phyloP scores from a whole-genome alignment of 306 rosid species.

The Gleditsia sinensis region DNA sequence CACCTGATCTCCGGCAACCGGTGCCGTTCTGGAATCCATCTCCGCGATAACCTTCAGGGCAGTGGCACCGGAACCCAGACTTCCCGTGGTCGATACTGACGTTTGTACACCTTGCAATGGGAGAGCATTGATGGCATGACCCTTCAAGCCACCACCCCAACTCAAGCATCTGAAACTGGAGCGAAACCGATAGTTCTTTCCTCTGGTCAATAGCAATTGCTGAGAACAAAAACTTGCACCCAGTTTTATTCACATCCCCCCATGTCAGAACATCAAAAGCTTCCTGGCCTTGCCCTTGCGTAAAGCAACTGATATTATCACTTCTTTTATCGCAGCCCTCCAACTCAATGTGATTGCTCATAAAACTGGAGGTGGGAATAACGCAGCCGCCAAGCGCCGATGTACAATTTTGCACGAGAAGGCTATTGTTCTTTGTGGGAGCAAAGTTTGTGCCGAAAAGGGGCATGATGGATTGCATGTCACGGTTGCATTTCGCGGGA shows the following conservation, averaged over 20 bases:
- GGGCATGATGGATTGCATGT: slow-evolving; percentile 21
- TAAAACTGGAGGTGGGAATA: slow-evolving; percentile 38
- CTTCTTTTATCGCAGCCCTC: slow-evolving; percentile 24
- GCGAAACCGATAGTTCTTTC: slow-evolving; percentile 30
- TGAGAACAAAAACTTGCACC: slow-evolving; percentile 55
- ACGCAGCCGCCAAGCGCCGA: slow-evolving; percentile 38
- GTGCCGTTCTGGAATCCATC: slow-evolving; percentile 59
- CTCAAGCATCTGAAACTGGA: slow-evolving; percentile 61
- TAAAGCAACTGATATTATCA: slow-evolving; percentile 57
- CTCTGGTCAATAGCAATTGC: slow-evolving; percentile 46
- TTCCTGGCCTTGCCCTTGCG: background rate
- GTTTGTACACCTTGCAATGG: slow-evolving; percentile 13
- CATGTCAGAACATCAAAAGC: slow-evolving; percentile 1
- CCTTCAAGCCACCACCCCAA: slow-evolving; percentile 82
- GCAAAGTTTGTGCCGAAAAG: slow-evolving; percentile 47
- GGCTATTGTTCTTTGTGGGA: slow-evolving; percentile 53
- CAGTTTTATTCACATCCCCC: background rate
- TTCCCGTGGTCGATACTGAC: background rate
- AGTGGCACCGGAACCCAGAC: slow-evolving; percentile 59
- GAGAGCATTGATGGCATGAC: slow-evolving; percentile 13
- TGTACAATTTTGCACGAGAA: slow-evolving; percentile 59
- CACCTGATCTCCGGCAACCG: slow-evolving; percentile 72
- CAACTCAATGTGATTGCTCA: slow-evolving; percentile 21
- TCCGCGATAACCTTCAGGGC: slow-evolving; percentile 56
- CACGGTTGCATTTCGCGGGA: slow-evolving; percentile 54